Evolutionary conservation across 2,329 filamentous ascomycete genomes (phyloP).

Genomic region (Arthrinium puccinioides): DNA sequence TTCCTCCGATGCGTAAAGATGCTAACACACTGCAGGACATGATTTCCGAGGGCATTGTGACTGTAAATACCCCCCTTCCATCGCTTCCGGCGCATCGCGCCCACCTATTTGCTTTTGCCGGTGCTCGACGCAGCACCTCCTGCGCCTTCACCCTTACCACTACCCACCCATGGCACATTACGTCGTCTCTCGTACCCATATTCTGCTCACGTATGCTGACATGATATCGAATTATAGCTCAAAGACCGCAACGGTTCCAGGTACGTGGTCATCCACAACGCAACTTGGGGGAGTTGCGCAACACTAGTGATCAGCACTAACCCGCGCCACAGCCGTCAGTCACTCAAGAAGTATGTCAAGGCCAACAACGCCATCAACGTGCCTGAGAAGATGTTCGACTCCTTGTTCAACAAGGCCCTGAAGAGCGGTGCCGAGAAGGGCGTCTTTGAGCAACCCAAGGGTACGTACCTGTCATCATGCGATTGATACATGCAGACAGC

Average conservation of each 20-base stretch:
- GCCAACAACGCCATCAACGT: conserved; percentile 26
- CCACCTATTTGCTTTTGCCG: too few relatives aligned
- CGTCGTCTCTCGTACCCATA: background rate
- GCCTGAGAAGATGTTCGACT: conserved; percentile 49
- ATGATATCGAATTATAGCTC: conserved; percentile 34
- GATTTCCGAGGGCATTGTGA: conserved; percentile 55
- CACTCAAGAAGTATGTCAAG: conserved; percentile 50
- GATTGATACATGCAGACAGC: background rate
- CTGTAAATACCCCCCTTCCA: conserved; percentile 40
- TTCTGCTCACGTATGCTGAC: conserved; percentile 29
- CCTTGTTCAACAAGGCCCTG: conserved; percentile 65
- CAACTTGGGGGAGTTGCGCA: conserved; percentile 7
- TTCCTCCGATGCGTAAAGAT: conserved; percentile 10
- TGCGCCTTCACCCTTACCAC: background rate
- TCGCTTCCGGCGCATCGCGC: conserved; percentile 31
- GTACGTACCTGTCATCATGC: too few relatives aligned
- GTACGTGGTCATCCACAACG: conserved; percentile 19
- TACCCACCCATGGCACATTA: background rate
- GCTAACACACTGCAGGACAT: conserved; percentile 45
- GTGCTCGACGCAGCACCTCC: conserved; percentile 8
- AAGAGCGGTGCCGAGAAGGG: conserved; percentile 76
- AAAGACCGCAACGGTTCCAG: conserved; percentile 57
- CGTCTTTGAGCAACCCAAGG: conserved; percentile 85
- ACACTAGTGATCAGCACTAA: conserved; percentile 25
- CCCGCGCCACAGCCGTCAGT: conserved; percentile 39